These are phyloP conservation scores for Ambrosia artemisiifolia DNA, from an alignment of 129 eudicot genomes.

Conservation along the genomic window DNA sequence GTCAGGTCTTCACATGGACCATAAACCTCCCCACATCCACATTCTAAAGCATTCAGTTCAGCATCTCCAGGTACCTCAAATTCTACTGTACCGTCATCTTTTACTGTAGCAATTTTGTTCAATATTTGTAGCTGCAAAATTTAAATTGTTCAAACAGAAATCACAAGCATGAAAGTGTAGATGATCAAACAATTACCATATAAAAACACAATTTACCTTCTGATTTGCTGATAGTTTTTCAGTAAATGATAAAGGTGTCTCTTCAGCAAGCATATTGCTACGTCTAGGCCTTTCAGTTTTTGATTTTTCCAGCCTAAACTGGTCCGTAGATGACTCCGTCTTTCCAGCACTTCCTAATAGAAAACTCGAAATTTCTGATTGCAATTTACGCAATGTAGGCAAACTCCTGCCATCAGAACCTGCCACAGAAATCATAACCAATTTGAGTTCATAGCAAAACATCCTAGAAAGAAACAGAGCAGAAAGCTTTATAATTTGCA, in stretches of 20 bases:
- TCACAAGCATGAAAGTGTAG: conserved; percentile 22
- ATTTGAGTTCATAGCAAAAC: conserved; percentile 8
- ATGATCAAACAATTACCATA: conserved; percentile 3
- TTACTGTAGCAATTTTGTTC: conserved; percentile 97
- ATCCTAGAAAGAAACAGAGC: background rate
- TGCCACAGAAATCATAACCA: conserved; percentile 27
- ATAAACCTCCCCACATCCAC: conserved; percentile 36
- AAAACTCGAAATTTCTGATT: conserved; percentile 41
- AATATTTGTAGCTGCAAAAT: conserved; percentile 78
- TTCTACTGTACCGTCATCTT: conserved; percentile 91
- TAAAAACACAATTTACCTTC: conserved; percentile 51
- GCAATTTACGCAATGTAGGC: conserved; percentile 64
- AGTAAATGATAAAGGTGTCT: conserved; percentile 65
- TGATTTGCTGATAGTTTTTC: conserved; percentile 60
- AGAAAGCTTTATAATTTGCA: background rate
- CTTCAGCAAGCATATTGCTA: conserved; percentile 51
- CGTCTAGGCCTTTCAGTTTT: conserved; percentile 76
- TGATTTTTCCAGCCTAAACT: conserved; percentile 61
- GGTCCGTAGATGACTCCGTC: conserved; percentile 38
- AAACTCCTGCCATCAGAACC: conserved; percentile 50
- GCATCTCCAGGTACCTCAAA: conserved; percentile 85
- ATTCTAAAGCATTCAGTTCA: conserved; percentile 52
- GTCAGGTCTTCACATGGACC: conserved; percentile 53
- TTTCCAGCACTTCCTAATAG: conserved; percentile 42
- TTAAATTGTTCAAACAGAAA: conserved; percentile 32